These are phyloP conservation scores for Curvularia verruculosa DNA, from an alignment of 2,329 filamentous ascomycete genomes.

Conservation along the genomic window DNA sequence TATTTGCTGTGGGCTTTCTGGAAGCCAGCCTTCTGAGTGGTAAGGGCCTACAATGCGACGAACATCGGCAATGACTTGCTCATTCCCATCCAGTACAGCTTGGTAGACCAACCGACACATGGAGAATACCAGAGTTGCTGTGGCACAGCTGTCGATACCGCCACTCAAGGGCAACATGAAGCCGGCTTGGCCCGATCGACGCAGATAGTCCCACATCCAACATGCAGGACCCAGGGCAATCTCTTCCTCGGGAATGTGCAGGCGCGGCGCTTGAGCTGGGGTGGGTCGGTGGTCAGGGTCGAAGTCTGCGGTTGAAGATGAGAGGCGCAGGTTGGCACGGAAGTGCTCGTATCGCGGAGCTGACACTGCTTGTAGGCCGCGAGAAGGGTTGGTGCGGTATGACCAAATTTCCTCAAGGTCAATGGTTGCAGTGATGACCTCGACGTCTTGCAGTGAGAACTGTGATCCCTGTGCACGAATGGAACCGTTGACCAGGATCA, in stretches of 20 bases:
- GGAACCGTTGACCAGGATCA: constrained; percentile 68
- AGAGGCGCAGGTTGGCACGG: constrained; percentile 54
- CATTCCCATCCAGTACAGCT: constrained; percentile 58
- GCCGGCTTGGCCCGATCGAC: constrained; percentile 59
- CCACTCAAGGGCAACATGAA: constrained; percentile 65
- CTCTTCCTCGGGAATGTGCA: constrained; percentile 62
- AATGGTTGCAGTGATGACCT: constrained; percentile 62
- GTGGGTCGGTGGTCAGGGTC: constrained; percentile 57
- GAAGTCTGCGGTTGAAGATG: constrained; percentile 49
- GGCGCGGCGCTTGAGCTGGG: constrained; percentile 39
- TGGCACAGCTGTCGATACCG: constrained; percentile 63
- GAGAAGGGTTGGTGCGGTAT: constrained; percentile 62
- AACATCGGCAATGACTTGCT: constrained; percentile 62
- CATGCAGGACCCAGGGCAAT: constrained; percentile 69
- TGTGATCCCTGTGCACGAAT: constrained; percentile 70
- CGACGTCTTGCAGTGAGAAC: constrained; percentile 63
- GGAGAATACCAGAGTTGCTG: constrained; percentile 28
- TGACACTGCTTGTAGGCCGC: constrained; percentile 63
- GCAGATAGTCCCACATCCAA: constrained; percentile 70
- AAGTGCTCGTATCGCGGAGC: constrained; percentile 56
- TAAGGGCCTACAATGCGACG: constrained; percentile 59
- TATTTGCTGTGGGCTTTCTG: constrained; percentile 65
- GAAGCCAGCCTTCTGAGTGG: constrained; percentile 56
- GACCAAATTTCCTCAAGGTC: constrained; percentile 72
- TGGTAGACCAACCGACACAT: constrained; percentile 65